Percentiles rank a stretch among this genome's conserved stretches.
Conservation (phyloP, 2,329 filamentous ascomycete species). For the Didymella arachidicola region DNA sequence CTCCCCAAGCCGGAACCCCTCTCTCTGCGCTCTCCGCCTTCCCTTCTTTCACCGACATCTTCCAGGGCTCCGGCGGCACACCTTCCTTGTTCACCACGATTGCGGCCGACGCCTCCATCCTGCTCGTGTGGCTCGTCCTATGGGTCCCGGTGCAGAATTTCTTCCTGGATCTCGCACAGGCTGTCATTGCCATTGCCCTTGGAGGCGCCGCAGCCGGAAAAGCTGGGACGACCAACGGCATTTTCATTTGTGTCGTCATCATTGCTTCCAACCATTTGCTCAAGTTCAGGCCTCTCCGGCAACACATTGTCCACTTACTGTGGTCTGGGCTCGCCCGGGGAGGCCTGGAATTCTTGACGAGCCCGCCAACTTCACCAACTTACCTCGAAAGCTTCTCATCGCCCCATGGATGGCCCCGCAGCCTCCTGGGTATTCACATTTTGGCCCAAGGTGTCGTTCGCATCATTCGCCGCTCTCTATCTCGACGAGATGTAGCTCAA, state of each 20-base stretch:
- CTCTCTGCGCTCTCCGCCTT: slow-evolving; percentile 76
- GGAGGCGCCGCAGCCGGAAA: slow-evolving; percentile 79
- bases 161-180: slow-evolving; percentile 87
- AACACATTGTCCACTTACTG: slow-evolving; percentile 51
- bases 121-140: slow-evolving; percentile 85
- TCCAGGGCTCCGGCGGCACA: slow-evolving; percentile 84
- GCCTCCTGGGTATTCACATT: slow-evolving; percentile 76
- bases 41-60: slow-evolving; percentile 87
- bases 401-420: slow-evolving; percentile 72
- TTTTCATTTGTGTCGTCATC: slow-evolving; percentile 74
- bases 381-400: slow-evolving; percentile 48
- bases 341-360: slow-evolving; percentile 51
- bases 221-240: slow-evolving; percentile 73
- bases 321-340: slow-evolving; percentile 52
- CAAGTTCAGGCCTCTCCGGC: slow-evolving; percentile 61
- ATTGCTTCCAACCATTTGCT: slow-evolving; percentile 63
- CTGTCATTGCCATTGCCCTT: slow-evolving; percentile 89
- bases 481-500: slow-evolving; percentile 46
- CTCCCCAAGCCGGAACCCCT: slow-evolving; percentile 75
- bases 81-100: slow-evolving; percentile 86
- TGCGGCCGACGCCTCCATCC: slow-evolving; percentile 81
- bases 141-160: slow-evolving; percentile 89
- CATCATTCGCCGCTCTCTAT: slow-evolving; percentile 64
- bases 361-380: slow-evolving; percentile 47
- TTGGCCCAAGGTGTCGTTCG: slow-evolving; percentile 75